phyloP scores from a whole-genome alignment of 352 stramenopile species.

The Phytophthora melonis region DNA sequence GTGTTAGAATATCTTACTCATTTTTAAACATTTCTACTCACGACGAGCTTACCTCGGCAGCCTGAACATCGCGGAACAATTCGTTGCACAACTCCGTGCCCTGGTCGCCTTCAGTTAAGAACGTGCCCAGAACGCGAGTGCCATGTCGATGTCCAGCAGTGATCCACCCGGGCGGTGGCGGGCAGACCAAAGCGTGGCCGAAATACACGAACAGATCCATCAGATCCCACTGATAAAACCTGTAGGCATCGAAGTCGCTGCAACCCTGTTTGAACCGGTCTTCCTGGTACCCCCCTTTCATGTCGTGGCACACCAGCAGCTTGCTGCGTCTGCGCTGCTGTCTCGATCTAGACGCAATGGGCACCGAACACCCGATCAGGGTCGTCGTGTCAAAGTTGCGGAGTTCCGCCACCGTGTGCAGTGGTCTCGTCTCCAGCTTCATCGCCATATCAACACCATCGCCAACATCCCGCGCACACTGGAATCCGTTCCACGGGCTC shows the following conservation, averaged over 20 bases:
- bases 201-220: conserved; percentile 72
- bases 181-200: conserved; percentile 58
- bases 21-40: background rate
- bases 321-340: conserved; percentile 48
- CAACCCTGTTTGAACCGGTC: conserved; percentile 54
- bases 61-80: conserved; percentile 38
- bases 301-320: conserved; percentile 66
- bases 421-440: conserved; percentile 39
- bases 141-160: conserved; percentile 57
- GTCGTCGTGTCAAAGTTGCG: conserved; percentile 29
- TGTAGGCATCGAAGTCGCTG: conserved; percentile 46
- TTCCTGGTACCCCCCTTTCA: conserved; percentile 60
- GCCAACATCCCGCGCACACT: conserved; percentile 5
- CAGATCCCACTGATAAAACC: conserved; percentile 66
- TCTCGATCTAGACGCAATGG: conserved; percentile 35
- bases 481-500: conserved; percentile 32
- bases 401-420: conserved; percentile 46
- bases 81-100: conserved; percentile 39
- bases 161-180: conserved; percentile 56
- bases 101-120: conserved; percentile 53
- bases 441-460: background rate
- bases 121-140: conserved; percentile 54
- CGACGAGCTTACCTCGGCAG: conserved; percentile 36
- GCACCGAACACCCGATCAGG: conserved; percentile 27
- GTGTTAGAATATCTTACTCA: too few relatives aligned